These are phyloP conservation scores for Lactifluus rugatus DNA, from an alignment of 768 basidiomycete genomes.

Conservation along the genomic window DNA sequence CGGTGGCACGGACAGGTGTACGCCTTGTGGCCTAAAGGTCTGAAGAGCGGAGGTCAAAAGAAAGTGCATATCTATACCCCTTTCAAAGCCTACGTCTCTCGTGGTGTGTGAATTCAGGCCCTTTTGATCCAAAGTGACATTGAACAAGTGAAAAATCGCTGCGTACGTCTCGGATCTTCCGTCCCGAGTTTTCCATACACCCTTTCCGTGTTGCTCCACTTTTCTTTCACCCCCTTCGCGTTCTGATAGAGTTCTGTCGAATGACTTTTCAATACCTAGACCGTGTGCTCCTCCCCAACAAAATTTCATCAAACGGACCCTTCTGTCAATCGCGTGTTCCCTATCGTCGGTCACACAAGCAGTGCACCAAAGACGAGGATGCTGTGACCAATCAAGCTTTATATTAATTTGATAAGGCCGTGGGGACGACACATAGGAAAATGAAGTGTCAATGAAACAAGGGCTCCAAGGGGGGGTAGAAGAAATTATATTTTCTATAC, in stretches of 20 bases:
- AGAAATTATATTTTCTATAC: neutral
- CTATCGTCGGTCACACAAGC: neutral
- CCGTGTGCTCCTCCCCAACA: neutral
- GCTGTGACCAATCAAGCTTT: neutral
- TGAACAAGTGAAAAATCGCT: too few species aligned
- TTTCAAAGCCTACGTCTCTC: too few species aligned
- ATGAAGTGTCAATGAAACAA: constrained; percentile 1
- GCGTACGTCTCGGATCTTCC: neutral
- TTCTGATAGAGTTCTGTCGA: neutral
- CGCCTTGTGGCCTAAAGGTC: too few species aligned
- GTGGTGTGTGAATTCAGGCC: too few species aligned
- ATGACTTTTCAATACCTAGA: neutral
- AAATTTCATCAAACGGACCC: constrained; percentile 2
- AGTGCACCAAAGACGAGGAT: constrained; percentile 1
- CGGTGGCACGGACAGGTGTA: too few species aligned
- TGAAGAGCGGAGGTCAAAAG: too few species aligned
- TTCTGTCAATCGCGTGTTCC: neutral
- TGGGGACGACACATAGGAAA: neutral
- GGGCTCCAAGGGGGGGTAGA: too few species aligned
- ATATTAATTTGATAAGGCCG: constrained; percentile 4
- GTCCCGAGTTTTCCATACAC: neutral
- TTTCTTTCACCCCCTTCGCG: neutral
- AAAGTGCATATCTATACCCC: too few species aligned
- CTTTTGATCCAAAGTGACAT: too few species aligned
- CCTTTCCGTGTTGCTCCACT: neutral